phyloP scores from a whole-genome alignment of 257 asterid genomes.

The Ilex aquifolium region DNA sequence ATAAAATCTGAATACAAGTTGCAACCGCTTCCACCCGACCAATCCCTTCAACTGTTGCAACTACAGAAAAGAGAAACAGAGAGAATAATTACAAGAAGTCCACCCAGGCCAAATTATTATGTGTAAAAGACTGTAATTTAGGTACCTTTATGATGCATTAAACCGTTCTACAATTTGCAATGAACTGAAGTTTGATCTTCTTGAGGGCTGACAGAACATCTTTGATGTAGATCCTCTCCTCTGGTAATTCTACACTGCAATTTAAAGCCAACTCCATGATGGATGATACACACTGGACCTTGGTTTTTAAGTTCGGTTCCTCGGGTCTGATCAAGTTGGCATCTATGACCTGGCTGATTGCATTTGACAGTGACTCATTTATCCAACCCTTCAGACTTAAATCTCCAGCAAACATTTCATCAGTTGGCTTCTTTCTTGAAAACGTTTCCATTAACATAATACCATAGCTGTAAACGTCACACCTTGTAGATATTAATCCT shows the following conservation, averaged over 20 bases:
- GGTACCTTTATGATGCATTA: too few species aligned
- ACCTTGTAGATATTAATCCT: neutral
- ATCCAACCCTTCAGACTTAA: conserved; percentile 18
- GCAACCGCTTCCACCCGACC: too few species aligned
- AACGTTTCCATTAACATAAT: neutral
- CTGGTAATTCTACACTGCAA: conserved; percentile 19
- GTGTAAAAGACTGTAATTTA: too few species aligned
- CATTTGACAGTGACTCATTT: neutral
- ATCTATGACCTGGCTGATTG: conserved; percentile 5
- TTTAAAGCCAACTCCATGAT: conserved; percentile 12
- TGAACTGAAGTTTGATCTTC: conserved; percentile 17
- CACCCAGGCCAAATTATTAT: too few species aligned
- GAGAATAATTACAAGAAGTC: too few species aligned
- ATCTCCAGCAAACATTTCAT: conserved; percentile 1
- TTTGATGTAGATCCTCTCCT: conserved; percentile 20
- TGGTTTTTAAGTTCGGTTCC: neutral
- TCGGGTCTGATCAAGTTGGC: conserved; percentile 10
- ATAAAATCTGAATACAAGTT: too few species aligned
- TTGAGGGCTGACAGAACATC: conserved; percentile 12
- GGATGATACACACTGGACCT: conserved; percentile 2
- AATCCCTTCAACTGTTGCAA: too few species aligned
- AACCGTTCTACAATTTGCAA: neutral
- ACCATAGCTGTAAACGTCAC: neutral
- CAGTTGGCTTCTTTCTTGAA: neutral
- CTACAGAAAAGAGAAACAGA: too few species aligned